phyloP scores from a whole-genome alignment of 352 stramenopile species.

The Pythium aristosporum region DNA sequence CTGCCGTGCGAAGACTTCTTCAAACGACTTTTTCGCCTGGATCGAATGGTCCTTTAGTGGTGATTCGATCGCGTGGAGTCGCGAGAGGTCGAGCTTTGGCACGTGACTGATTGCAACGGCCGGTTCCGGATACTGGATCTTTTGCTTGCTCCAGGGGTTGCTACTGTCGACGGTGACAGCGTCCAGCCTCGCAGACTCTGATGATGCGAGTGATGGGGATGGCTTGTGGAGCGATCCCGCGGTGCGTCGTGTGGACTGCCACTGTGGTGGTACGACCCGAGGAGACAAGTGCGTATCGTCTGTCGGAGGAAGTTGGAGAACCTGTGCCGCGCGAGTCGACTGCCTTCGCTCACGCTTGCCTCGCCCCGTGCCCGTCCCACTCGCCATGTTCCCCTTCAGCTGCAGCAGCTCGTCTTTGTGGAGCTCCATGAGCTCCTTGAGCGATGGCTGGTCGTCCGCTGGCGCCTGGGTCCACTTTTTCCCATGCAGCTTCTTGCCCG shows the following conservation, averaged over 20 bases:
- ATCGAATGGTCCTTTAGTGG: background rate
- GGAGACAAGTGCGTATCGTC: background rate
- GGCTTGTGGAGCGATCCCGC: constrained; percentile 24
- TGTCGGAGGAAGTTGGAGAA: constrained; percentile 1
- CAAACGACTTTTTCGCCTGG: constrained; percentile 43
- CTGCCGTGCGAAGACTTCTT: constrained; percentile 46
- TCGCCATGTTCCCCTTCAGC: constrained; percentile 38
- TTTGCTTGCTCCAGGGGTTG: constrained; percentile 26
- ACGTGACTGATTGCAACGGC: background rate
- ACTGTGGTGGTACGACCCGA: constrained; percentile 36
- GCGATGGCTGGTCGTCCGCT: constrained; percentile 31
- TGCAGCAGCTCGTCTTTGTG: constrained; percentile 75
- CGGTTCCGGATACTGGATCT: background rate
- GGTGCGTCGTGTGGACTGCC: constrained; percentile 56
- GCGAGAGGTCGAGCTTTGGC: constrained; percentile 27
- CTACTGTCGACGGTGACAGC: background rate
- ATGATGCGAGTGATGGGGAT: background rate
- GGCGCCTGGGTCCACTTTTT: constrained; percentile 50
- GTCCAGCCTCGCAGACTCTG: background rate
- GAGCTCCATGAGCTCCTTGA: constrained; percentile 57
- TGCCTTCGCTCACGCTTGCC: constrained; percentile 7
- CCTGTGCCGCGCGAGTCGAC: constrained; percentile 9
- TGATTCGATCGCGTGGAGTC: constrained; percentile 8
- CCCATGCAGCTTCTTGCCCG: constrained; percentile 57
- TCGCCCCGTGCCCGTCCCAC: constrained; percentile 6